These are phyloP conservation scores for Tetrahymena malaccensis DNA, from an alignment of 73 alveolate genomes.

Conservation along the genomic window DNA sequence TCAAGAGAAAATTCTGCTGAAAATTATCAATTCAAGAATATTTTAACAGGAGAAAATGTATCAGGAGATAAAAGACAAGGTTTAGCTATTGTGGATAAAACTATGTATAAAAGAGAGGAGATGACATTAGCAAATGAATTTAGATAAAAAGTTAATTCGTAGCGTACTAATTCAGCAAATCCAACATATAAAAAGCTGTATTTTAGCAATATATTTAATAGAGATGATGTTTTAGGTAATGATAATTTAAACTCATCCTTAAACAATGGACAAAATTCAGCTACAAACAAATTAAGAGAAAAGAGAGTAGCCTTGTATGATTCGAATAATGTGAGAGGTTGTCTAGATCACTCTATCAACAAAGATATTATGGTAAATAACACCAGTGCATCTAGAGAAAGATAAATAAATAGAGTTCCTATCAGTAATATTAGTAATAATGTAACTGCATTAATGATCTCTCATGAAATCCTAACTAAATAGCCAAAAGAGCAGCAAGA, in stretches of 20 bases:
- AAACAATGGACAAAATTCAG: background rate
- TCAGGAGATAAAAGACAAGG: background rate
- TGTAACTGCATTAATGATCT: background rate
- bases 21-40: background rate
- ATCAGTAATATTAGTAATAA: background rate
- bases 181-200: background rate
- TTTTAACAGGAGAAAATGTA: background rate
- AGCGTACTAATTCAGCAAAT: background rate
- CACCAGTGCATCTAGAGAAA: background rate
- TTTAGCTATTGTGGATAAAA: background rate
- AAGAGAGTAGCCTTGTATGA: background rate
- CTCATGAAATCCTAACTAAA: background rate
- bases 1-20: background rate
- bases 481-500: background rate
- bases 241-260: background rate
- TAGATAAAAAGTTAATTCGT: background rate
- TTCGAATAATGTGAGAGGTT: background rate
- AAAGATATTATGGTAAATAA: background rate
- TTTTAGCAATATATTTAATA: background rate
- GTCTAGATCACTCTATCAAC: background rate
- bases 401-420: background rate
- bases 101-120: background rate
- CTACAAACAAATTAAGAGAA: background rate
- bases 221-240: background rate
- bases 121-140: background rate